Conservation (phyloP, 306 rosid species). For the Dryas drummondii region DNA sequence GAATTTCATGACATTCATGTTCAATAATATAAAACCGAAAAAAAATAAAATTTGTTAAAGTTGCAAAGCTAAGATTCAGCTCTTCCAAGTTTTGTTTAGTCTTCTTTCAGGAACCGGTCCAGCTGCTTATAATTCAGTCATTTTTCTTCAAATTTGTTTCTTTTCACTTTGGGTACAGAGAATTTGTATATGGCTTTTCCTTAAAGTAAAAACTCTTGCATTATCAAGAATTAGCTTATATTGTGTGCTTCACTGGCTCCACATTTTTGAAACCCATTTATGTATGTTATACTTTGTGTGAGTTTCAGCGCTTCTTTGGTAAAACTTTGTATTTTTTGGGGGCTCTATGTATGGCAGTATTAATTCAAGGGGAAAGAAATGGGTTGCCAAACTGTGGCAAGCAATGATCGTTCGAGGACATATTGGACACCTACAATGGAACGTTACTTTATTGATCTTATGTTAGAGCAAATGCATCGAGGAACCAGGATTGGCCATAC, state of each 20-base stretch:
- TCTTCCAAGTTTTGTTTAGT: not conserved
- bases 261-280: too few relatives aligned
- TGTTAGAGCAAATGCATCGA: slow-evolving; percentile 70
- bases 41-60: not conserved
- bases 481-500: slow-evolving; percentile 71
- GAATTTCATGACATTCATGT: not conserved
- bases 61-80: not conserved
- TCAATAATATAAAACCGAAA: not conserved
- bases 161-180: too few relatives aligned
- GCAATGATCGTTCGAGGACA: slow-evolving; percentile 63
- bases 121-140: too few relatives aligned
- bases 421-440: slow-evolving; percentile 78
- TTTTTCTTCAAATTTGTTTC: too few relatives aligned
- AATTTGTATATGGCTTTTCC: too few relatives aligned
- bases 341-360: not conserved
- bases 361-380: slow-evolving; percentile 33
- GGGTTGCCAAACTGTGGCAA: slow-evolving; percentile 45
- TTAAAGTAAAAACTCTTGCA: too few relatives aligned
- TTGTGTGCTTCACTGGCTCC: too few relatives aligned
- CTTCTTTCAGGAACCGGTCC: not conserved
- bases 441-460: slow-evolving; percentile 61
- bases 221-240: too few relatives aligned
- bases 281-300: too few relatives aligned
- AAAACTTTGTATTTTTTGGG: too few relatives aligned
- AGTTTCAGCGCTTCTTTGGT: too few relatives aligned